These are phyloP conservation scores for Pseudozyma tsukubaensis DNA, from an alignment of 1,284 basidiomycete species.

Conservation along the genomic window DNA sequence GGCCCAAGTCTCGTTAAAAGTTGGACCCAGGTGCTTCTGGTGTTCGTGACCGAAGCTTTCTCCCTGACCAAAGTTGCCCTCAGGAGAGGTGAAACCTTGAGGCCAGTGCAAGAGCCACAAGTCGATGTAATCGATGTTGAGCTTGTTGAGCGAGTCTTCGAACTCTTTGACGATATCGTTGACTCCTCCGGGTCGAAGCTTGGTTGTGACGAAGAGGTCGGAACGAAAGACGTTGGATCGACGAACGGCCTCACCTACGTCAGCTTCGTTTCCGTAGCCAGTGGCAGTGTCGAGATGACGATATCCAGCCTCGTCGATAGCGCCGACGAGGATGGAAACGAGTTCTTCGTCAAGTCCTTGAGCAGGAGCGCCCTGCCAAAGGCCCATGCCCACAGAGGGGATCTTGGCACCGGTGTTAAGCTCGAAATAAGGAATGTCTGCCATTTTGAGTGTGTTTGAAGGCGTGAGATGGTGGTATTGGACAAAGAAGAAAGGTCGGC, in stretches of 20 bases:
- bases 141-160: conserved; percentile 77
- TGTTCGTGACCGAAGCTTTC: conserved; percentile 21
- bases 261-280: conserved; percentile 77
- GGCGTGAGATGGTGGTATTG: not conserved
- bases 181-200: conserved; percentile 75
- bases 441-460: conserved; percentile 16
- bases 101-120: conserved; percentile 63
- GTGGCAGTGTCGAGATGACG: conserved; percentile 58
- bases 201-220: conserved; percentile 86
- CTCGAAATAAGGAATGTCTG: conserved; percentile 42
- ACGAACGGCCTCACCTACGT: conserved; percentile 82
- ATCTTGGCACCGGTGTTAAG: conserved; percentile 56
- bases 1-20: conserved; percentile 58
- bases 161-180: conserved; percentile 71
- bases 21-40: conserved; percentile 44
- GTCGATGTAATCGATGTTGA: conserved; percentile 78
- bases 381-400: conserved; percentile 57
- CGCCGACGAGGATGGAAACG: conserved; percentile 19
- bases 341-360: conserved; percentile 33
- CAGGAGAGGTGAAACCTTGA: conserved; percentile 19
- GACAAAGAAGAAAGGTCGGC: not conserved
- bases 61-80: conserved; percentile 13
- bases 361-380: conserved; percentile 53
- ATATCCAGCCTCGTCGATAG: conserved; percentile 53
- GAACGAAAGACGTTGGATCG: conserved; percentile 79